phyloP scores from a whole-genome alignment of 148 eudicot genomes.

The Fagopyrum tataricum region DNA sequence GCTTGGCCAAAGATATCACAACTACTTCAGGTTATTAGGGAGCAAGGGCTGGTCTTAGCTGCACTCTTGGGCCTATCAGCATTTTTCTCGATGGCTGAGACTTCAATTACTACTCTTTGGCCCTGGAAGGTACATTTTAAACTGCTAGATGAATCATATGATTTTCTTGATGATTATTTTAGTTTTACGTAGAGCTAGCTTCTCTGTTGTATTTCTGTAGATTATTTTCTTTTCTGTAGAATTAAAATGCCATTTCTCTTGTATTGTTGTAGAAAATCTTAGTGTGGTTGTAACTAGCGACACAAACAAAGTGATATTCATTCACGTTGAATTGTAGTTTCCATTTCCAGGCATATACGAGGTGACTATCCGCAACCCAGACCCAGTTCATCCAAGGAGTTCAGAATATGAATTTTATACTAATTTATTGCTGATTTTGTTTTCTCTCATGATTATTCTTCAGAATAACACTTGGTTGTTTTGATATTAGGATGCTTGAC shows the following conservation, averaged over 20 bases:
- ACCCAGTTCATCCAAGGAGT: not conserved
- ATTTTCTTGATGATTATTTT: not conserved
- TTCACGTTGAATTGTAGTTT: not conserved
- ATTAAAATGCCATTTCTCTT: not conserved
- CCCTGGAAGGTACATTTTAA: slow-evolving; percentile 79
- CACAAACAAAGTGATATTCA: not conserved
- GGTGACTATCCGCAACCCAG: not conserved
- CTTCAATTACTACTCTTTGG: slow-evolving; percentile 94
- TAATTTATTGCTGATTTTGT: not conserved
- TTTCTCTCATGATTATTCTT: not conserved
- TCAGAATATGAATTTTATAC: not conserved
- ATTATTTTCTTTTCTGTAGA: not conserved
- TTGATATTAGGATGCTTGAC: not conserved
- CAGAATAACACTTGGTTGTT: not conserved
- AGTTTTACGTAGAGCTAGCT: not conserved
- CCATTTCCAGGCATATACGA: not conserved
- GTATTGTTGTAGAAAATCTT: not conserved
- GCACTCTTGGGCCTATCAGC: slow-evolving; percentile 81
- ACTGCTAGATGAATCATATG: not conserved
- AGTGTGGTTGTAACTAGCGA: not conserved
- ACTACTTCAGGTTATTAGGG: slow-evolving; percentile 61
- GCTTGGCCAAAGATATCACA: slow-evolving; percentile 78
- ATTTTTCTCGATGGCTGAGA: slow-evolving; percentile 96
- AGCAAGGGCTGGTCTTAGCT: slow-evolving; percentile 80
- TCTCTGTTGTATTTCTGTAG: not conserved